Evolutionary conservation across 2,329 filamentous ascomycete genomes (phyloP).

Genomic region (Colletotrichum aenigma): DNA sequence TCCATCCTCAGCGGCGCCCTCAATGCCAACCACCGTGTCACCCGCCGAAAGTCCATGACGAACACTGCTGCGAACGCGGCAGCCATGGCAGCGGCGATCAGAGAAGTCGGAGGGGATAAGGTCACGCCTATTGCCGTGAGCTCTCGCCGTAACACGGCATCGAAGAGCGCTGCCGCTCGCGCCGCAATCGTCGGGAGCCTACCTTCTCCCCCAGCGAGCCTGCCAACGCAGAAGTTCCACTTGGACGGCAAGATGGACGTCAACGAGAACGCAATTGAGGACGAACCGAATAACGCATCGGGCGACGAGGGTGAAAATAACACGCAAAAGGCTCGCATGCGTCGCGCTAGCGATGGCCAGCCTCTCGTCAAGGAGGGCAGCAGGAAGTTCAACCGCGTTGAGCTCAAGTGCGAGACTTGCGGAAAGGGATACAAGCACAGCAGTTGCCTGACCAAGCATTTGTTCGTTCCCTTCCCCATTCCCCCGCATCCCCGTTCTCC

Average conservation of each 20-base stretch:
- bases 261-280: conserved; percentile 70
- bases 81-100: conserved; percentile 74
- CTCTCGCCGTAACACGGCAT: conserved; percentile 70
- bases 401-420: conserved; percentile 96
- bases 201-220: conserved; percentile 70
- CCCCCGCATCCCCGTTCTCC: conserved; percentile 39
- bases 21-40: conserved; percentile 84
- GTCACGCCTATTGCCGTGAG: conserved; percentile 60
- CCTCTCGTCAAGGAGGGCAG: conserved; percentile 79
- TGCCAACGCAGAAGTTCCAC: conserved; percentile 63
- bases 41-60: conserved; percentile 92
- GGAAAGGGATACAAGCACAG: conserved; percentile 99
- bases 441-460: conserved; percentile 99
- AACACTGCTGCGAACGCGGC: conserved; percentile 75
- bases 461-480: conserved; percentile 82
- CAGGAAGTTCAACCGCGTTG: conserved; percentile 81
- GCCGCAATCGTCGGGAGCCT: conserved; percentile 60
- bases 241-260: conserved; percentile 53
- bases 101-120: conserved; percentile 66
- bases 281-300: conserved; percentile 66
- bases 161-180: conserved; percentile 63
- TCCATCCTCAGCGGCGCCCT: conserved; percentile 78
- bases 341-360: conserved; percentile 84
- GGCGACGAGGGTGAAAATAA: conserved; percentile 57
- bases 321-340: conserved; percentile 52